A percentile compares a stretch with the other conserved stretches of the same genome.
These are phyloP conservation scores for Xenoacremonium recifei DNA, from an alignment of 2,329 filamentous ascomycete genomes.

Conservation along the genomic window DNA sequence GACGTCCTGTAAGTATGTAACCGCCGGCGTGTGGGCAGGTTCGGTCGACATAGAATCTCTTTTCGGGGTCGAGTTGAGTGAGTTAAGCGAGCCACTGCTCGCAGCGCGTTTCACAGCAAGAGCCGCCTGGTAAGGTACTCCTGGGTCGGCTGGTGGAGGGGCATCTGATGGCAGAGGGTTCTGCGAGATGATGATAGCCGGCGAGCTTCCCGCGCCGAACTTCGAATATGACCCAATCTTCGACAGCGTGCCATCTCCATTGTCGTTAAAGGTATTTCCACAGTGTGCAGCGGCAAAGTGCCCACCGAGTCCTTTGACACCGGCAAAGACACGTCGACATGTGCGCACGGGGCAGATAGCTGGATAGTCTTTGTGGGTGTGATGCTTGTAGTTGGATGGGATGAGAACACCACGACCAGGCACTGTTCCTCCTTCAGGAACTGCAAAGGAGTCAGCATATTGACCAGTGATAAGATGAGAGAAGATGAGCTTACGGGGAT, in stretches of 20 bases:
- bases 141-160: constrained; percentile 16
- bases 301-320: constrained; percentile 19
- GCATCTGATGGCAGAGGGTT: constrained; percentile 20
- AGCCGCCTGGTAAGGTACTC: constrained; percentile 8
- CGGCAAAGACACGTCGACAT: constrained; percentile 30
- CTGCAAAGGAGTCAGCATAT: constrained; percentile 3
- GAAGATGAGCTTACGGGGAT: constrained; percentile 9
- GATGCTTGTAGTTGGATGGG: constrained; percentile 30
- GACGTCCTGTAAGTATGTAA: constrained; percentile 22
- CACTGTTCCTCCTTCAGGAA: constrained; percentile 2
- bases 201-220: constrained; percentile 13
- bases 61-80: background rate
- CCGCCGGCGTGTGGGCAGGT: constrained; percentile 2
- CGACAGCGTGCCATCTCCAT: constrained; percentile 39
- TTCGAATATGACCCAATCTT: constrained; percentile 26
- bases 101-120: background rate
- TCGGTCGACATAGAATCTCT: background rate
- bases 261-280: constrained; percentile 36
- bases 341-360: constrained; percentile 38
- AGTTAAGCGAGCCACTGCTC: background rate
- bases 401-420: constrained; percentile 29
- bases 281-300: constrained; percentile 27
- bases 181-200: constrained; percentile 29
- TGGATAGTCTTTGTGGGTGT: constrained; percentile 17
- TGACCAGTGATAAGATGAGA: background rate